Percentiles rank a stretch among this genome's conserved stretches.
These are phyloP conservation scores for Peterozyma toletana DNA, from an alignment of 805 yeast species.

Conservation along the genomic window DNA sequence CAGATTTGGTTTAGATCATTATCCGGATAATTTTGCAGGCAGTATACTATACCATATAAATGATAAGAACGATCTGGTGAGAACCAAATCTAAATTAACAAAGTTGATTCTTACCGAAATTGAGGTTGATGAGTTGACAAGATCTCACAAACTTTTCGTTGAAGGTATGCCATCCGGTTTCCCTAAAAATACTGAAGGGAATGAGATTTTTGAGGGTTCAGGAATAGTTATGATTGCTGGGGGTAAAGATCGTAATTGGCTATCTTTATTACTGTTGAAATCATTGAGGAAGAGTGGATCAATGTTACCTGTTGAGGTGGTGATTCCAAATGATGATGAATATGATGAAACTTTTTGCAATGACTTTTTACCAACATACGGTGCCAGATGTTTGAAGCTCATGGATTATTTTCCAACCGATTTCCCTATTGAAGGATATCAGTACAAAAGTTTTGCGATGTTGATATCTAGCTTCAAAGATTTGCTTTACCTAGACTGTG, in stretches of 20 bases:
- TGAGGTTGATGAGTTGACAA: too few relatives aligned
- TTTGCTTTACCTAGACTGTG: constrained; percentile 43
- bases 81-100: too few relatives aligned
- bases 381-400: constrained; percentile 32
- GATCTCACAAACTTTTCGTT: too few relatives aligned
- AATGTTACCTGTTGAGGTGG: constrained; percentile 39
- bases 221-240: constrained; percentile 64
- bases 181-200: too few relatives aligned
- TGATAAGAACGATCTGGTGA: too few relatives aligned
- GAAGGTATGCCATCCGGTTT: too few relatives aligned
- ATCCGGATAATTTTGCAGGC: too few relatives aligned
- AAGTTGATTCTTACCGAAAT: too few relatives aligned
- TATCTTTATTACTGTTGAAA: constrained; percentile 46
- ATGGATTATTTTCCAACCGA: too few relatives aligned
- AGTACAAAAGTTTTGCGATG: constrained; percentile 43
- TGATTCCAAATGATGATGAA: constrained; percentile 37
- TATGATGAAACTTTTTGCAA: constrained; percentile 38
- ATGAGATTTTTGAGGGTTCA: too few relatives aligned
- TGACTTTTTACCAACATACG: constrained; percentile 35
- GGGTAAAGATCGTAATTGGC: constrained; percentile 53
- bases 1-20: too few relatives aligned
- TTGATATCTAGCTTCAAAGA: constrained; percentile 38
- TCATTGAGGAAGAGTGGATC: constrained; percentile 39
- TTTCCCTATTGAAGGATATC: constrained; percentile 18
- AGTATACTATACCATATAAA: too few relatives aligned